Base-by-base conservation (phyloP, 192 early-diverging fungal species). In the Coemansia sp. region DNA sequence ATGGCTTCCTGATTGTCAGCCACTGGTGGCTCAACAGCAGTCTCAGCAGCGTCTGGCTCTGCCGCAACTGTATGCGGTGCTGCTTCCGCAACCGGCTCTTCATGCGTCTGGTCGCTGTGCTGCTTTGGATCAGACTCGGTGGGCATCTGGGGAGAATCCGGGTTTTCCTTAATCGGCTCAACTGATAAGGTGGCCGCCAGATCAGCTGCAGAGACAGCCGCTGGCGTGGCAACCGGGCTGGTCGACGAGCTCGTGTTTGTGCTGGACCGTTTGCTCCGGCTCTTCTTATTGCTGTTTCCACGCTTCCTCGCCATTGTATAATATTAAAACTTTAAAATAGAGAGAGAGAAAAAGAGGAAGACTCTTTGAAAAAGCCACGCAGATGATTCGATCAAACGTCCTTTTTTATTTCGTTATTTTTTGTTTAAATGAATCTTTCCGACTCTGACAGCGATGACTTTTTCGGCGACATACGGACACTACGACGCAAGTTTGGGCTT, bases 391-490 rank as follows among this genome's bases (percentile, higher is more conserved):
- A 21, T 44, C 11, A 41, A 41, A 41, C 23, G 6, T 10, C 10
- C 32, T 44, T 20, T 44, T 15, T 15, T 10, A 40, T 44, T 11
- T 20, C 17, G 15, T 44, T 16, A 18, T 21, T 17, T 16, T n/a
- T 10, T 14, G 38, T 46, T 34, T 11, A n/a, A 46, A 46, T 46
- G 44, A 46, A 12, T 23, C 18, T 46, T 8, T 46, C 44, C 15
- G 72, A 75, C 38, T 68, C 65, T 12, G 72, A 75, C 34, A 75
- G 65, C 51, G 72, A 75, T 37, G 65, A 40, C 16, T 64, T 68
- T 45, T 75, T 64, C 58, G 68, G 72, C 54, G 72, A 68, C 14
- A 57, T 75, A 23, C 41, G 54, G 3, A 40, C 53, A 23, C 40
- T 75, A 4, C 53, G 72, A 18, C 61, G 51, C 14, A 56, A 61